phyloP scores from a whole-genome alignment of 306 rosid species.

The Abrus pulchellus region DNA sequence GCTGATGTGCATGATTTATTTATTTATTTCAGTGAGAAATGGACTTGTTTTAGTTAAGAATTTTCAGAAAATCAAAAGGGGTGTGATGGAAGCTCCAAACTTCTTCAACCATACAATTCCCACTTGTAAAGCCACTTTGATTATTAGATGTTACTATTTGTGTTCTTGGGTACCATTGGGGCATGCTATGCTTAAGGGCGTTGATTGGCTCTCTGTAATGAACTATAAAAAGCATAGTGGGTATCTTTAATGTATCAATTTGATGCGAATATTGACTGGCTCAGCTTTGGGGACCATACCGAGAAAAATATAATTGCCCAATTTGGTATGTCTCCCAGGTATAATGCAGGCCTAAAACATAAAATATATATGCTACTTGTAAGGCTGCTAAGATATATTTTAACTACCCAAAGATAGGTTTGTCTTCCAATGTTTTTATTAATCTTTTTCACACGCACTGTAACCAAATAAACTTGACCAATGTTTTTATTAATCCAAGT shows the following conservation, averaged over 20 bases:
- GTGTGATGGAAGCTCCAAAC: not conserved
- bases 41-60: not conserved
- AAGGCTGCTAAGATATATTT: no score
- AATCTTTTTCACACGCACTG: no score
- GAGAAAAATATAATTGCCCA: not conserved
- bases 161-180: not conserved
- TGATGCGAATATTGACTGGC: conserved; percentile 17
- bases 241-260: not conserved
- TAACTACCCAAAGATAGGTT: no score
- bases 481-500: no score
- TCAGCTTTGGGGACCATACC: not conserved
- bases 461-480: no score
- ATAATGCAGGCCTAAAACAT: not conserved
- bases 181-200: not conserved
- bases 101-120: not conserved
- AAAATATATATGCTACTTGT: no score
- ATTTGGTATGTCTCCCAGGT: not conserved
- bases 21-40: no score
- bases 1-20: no score
- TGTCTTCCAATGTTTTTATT: no score
- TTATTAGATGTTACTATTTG: not conserved
- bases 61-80: conserved; percentile 1
- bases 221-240: not conserved
- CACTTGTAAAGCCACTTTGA: conserved; percentile 17
- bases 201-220: not conserved